Evolutionary conservation across 129 eudicot genomes (phyloP).

Genomic region (Saposhnikovia divaricata): DNA sequence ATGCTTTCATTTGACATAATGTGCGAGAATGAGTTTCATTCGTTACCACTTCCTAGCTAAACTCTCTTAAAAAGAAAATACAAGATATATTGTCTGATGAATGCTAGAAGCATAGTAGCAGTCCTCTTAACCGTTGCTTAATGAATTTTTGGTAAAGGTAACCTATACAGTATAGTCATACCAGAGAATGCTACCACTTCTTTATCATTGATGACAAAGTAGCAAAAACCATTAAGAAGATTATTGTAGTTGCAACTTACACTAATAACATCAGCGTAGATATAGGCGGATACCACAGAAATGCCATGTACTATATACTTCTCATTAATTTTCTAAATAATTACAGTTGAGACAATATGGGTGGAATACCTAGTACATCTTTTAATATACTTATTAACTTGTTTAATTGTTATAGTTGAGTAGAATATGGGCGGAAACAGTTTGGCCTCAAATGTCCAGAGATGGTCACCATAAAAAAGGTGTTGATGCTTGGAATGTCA

Average conservation of each 20-base stretch:
- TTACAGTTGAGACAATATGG: neutral
- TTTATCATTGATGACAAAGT: neutral
- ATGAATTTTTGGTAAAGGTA: neutral
- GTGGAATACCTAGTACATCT: neutral
- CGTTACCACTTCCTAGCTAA: neutral
- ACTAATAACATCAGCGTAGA: neutral
- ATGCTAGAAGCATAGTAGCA: neutral
- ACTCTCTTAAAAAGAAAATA: neutral
- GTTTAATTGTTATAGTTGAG: constrained; percentile 46
- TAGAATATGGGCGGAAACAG: constrained; percentile 82
- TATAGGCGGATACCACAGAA: neutral
- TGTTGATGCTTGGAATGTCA: too few species aligned
- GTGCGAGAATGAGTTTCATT: neutral
- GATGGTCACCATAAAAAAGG: too few species aligned
- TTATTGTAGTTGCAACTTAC: neutral
- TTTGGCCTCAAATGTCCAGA: too few species aligned
- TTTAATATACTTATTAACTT: neutral
- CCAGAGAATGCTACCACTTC: neutral
- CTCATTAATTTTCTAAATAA: neutral
- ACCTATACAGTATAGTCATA: neutral
- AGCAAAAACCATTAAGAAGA: neutral
- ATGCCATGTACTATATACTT: neutral
- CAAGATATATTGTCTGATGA: neutral
- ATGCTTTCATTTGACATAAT: neutral
- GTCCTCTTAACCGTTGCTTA: neutral